Evolutionary conservation across 768 basidiomycete genomes (phyloP).

Genomic region (Termitomyces sp.): DNA sequence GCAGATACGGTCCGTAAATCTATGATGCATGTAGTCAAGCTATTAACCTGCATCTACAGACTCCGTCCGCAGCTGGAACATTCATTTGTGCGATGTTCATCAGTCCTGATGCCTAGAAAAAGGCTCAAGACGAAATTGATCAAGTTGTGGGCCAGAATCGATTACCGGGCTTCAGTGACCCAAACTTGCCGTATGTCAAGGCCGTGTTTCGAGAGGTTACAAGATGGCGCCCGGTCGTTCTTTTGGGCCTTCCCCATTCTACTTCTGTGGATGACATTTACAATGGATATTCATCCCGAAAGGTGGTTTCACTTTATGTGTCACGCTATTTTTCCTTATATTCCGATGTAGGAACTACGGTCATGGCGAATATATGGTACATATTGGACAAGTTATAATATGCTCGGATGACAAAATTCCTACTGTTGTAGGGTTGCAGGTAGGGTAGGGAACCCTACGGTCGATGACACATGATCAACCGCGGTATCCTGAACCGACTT

Average conservation of each 20-base stretch:
- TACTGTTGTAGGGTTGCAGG: no score
- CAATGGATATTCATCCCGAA: constrained; percentile 10
- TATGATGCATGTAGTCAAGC: no score
- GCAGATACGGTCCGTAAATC: constrained; percentile 9
- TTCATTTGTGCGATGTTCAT: constrained; percentile 19
- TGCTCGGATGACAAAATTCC: no score
- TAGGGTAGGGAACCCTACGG: no score
- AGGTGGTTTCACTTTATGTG: background rate
- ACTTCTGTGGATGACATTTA: constrained; percentile 7
- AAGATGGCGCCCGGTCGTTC: constrained; percentile 25
- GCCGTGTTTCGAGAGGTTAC: constrained; percentile 35
- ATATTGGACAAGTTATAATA: no score
- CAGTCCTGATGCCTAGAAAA: constrained; percentile 16
- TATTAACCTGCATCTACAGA: background rate
- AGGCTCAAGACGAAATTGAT: no score
- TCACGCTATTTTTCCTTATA: background rate
- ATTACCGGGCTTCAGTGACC: constrained; percentile 35
- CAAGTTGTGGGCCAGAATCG: constrained; percentile 30
- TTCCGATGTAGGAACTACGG: constrained; percentile 1
- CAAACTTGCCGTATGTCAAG: constrained; percentile 33
- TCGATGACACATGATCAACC: no score
- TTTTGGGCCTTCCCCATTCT: background rate
- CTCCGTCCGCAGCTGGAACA: constrained; percentile 6
- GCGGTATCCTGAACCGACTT: no score
- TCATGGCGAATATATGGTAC: no score